A percentile compares a stretch with the other conserved stretches of the same genome.
Conservation (phyloP, 345 rosid genomes). For the Zanthoxylum bungeanum region DNA sequence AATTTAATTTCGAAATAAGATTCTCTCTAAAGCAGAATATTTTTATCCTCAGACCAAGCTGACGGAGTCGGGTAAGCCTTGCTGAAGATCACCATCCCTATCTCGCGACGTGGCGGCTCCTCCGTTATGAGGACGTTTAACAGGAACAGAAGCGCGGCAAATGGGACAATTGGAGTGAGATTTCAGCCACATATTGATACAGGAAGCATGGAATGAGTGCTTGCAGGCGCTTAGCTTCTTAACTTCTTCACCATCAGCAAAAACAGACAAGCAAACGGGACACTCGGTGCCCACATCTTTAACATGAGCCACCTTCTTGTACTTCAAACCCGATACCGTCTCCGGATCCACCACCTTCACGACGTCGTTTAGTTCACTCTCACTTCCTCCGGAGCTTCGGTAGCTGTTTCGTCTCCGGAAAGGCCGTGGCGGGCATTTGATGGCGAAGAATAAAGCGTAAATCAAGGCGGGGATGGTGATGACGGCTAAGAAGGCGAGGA, state of each 20-base stretch:
- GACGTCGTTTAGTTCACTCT: too few species aligned
- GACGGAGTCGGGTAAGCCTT: slow-evolving; percentile 68
- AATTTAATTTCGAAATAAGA: too few species aligned
- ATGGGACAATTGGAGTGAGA: slow-evolving; percentile 63
- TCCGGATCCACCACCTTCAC: too few species aligned
- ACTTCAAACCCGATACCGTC: slow-evolving; percentile 30
- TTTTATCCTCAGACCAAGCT: slow-evolving; percentile 45
- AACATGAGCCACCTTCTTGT: slow-evolving; percentile 39
- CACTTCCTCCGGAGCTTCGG: slow-evolving; percentile 10
- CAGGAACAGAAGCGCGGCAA: slow-evolving; percentile 59
- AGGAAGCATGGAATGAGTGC: slow-evolving; percentile 67
- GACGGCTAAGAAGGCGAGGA: slow-evolving; percentile 63
- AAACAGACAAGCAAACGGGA: slow-evolving; percentile 59
- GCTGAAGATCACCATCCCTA: slow-evolving; percentile 49
- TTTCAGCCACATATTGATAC: slow-evolving; percentile 65
- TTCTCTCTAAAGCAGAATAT: not conserved
- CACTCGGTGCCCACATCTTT: slow-evolving; percentile 65
- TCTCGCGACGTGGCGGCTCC: slow-evolving; percentile 11
- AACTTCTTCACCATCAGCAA: slow-evolving; percentile 55
- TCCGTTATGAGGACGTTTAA: slow-evolving; percentile 29
- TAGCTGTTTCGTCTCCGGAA: slow-evolving; percentile 15
- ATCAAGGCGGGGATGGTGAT: slow-evolving; percentile 66
- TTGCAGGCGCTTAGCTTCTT: slow-evolving; percentile 52
- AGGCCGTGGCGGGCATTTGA: slow-evolving; percentile 44
- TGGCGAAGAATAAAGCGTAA: slow-evolving; percentile 59